phyloP scores from a whole-genome alignment of 805 yeast species.

The Kuraishia molischiana region DNA sequence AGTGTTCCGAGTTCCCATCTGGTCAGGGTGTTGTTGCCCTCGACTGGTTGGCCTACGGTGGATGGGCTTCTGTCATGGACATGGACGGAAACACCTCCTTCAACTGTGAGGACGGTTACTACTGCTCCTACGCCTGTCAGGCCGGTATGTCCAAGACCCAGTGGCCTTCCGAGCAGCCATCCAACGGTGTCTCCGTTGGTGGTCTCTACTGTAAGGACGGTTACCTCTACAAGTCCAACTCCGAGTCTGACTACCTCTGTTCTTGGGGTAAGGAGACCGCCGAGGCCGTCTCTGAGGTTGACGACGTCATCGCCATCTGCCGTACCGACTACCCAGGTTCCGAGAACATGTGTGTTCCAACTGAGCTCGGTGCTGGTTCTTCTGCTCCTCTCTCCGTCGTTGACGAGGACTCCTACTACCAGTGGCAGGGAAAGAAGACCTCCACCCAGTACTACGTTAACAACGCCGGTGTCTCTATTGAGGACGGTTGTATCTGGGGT shows the following conservation, averaged over 20 bases:
- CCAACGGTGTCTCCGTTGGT: constrained; percentile 86
- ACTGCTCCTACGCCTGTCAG: constrained; percentile 97
- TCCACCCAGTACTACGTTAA: constrained; percentile 96
- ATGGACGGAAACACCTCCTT: constrained; percentile 51
- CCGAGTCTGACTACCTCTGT: constrained; percentile 61
- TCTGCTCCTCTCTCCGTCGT: constrained; percentile 69
- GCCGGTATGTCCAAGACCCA: constrained; percentile 99
- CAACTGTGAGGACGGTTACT: constrained; percentile 76
- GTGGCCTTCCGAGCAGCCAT: constrained; percentile 87
- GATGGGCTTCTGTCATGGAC: constrained; percentile 36
- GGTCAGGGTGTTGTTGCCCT: constrained; percentile 63
- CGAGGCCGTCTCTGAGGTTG: constrained; percentile 52
- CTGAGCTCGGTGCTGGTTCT: constrained; percentile 63
- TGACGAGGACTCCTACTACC: constrained; percentile 65
- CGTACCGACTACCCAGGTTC: constrained; percentile 99
- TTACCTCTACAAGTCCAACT: constrained; percentile 72
- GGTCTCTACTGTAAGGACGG: constrained; percentile 85
- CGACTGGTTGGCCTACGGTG: constrained; percentile 43
- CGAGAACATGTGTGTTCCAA: constrained; percentile 96
- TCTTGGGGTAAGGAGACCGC: constrained; percentile 78
- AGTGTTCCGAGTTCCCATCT: constrained; percentile 64
- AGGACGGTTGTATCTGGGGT: constrained; percentile 96
- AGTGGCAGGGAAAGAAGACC: constrained; percentile 73
- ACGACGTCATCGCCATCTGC: constrained; percentile 75
- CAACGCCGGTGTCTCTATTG: constrained; percentile 85